phyloP scores from a whole-genome alignment of 345 rosid genomes.

The Gossypium rotundifolium region DNA sequence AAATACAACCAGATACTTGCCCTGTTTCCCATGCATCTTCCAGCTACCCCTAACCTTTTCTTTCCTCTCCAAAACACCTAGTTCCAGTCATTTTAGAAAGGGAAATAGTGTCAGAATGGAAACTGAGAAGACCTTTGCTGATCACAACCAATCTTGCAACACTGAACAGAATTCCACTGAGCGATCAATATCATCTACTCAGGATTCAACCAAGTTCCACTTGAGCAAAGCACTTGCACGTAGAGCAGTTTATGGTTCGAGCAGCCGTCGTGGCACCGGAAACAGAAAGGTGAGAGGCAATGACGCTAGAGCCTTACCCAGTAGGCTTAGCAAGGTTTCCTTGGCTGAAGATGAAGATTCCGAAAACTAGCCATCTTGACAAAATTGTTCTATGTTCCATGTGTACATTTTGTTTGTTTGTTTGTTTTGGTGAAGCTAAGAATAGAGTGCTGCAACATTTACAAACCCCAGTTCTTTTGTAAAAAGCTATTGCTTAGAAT shows the following conservation, averaged over 20 bases:
- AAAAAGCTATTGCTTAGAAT: not conserved
- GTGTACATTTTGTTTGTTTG: not conserved
- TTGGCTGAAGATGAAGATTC: slow-evolving; percentile 30
- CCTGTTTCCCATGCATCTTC: slow-evolving; percentile 5
- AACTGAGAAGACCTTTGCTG: slow-evolving; percentile 24
- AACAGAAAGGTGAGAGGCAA: slow-evolving; percentile 24
- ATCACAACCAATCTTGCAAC: slow-evolving; percentile 7
- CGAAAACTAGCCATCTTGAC: slow-evolving; percentile 10
- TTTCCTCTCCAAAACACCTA: not conserved
- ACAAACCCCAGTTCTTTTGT: not conserved
- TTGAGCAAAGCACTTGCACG: slow-evolving; percentile 45
- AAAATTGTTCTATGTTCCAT: not conserved
- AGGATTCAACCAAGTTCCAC: slow-evolving; percentile 9
- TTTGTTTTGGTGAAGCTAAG: not conserved
- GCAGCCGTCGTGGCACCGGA: slow-evolving; percentile 26
- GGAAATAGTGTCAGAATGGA: slow-evolving; percentile 25
- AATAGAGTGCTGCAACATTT: not conserved
- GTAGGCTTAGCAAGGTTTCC: slow-evolving; percentile 41
- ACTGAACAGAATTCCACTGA: slow-evolving; percentile 8
- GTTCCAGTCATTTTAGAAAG: not conserved
- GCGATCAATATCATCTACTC: not conserved
- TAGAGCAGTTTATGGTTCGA: slow-evolving; percentile 37
- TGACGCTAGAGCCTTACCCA: slow-evolving; percentile 23
- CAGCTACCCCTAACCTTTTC: not conserved
- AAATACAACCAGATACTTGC: not conserved